Conservation (phyloP, 495 filamentous ascomycete species). For the Aspergillus indologenus region DNA sequence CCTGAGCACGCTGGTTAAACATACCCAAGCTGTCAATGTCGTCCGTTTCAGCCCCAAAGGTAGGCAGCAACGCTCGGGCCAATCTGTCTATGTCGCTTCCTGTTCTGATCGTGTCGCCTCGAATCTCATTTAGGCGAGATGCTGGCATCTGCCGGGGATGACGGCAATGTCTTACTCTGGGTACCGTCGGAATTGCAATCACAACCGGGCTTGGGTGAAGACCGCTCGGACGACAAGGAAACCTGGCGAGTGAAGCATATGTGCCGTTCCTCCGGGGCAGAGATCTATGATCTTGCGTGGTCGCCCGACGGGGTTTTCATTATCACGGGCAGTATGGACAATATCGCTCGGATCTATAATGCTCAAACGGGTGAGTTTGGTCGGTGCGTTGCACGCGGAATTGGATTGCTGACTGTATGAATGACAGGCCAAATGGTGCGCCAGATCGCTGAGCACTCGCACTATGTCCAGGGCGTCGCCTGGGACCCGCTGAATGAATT, state of each 20-base stretch:
- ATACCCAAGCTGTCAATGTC: conserved; percentile 97
- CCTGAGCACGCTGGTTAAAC: conserved; percentile 83
- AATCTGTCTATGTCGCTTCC: neutral
- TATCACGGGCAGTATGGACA: conserved; percentile 99
- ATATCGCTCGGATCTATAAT: conserved; percentile 95
- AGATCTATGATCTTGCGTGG: conserved; percentile 98
- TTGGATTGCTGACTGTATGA: neutral
- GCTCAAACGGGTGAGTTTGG: conserved; percentile 73
- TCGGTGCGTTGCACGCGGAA: neutral
- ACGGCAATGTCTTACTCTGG: conserved; percentile 96
- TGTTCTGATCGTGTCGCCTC: conserved; percentile 11
- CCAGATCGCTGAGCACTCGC: conserved; percentile 97
- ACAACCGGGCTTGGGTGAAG: conserved; percentile 69
- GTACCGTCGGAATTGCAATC: conserved; percentile 75
- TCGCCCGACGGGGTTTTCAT: conserved; percentile 94
- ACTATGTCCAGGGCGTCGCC: conserved; percentile 97
- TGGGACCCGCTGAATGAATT: conserved; percentile 99
- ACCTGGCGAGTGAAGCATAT: conserved; percentile 96
- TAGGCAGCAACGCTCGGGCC: conserved; percentile 28
- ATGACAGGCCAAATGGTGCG: conserved; percentile 77
- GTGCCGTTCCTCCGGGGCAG: conserved; percentile 86
- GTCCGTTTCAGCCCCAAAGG: conserved; percentile 93
- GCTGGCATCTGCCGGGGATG: conserved; percentile 91
- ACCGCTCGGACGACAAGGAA: conserved; percentile 89
- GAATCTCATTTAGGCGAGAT: conserved; percentile 67